Percentiles rank a stretch among this genome's conserved stretches.
Conservation (phyloP, 768 basidiomycete species). For the Cystoderma amianthinum region DNA sequence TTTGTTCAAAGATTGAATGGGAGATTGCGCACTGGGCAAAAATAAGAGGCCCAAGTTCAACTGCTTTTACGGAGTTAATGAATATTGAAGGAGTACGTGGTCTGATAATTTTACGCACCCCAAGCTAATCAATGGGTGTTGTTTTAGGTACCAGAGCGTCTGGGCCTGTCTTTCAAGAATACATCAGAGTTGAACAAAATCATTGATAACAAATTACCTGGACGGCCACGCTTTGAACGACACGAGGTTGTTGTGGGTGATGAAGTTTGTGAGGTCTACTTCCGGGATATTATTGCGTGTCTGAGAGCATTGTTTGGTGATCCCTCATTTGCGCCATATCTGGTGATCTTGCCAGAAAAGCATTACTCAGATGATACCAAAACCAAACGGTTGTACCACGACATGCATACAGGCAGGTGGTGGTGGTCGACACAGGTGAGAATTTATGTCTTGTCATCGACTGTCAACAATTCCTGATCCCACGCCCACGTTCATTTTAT, state of each 20-base stretch:
- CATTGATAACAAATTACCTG: slow-evolving; percentile 20
- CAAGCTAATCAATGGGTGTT: no score
- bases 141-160: slow-evolving; percentile 13
- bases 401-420: slow-evolving; percentile 33
- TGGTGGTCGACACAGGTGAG: slow-evolving; percentile 37
- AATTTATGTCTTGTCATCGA: no score
- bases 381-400: slow-evolving; percentile 13
- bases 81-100: slow-evolving; percentile 19
- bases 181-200: slow-evolving; percentile 21
- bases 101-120: slow-evolving; percentile 1
- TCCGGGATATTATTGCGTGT: slow-evolving; percentile 19
- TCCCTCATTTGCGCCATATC: slow-evolving; percentile 15
- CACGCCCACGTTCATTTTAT: not conserved
- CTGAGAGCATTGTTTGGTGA: slow-evolving; percentile 20
- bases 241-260: slow-evolving; percentile 16
- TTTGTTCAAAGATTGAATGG: slow-evolving; percentile 15
- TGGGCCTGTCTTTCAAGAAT: slow-evolving; percentile 23
- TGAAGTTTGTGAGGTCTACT: slow-evolving; percentile 17
- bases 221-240: slow-evolving; percentile 14
- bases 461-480: not conserved
- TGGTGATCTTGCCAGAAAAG: slow-evolving; percentile 19
- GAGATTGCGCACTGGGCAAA: slow-evolving; percentile 21
- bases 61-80: slow-evolving; percentile 17
- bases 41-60: slow-evolving; percentile 5
- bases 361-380: slow-evolving; percentile 19